phyloP scores from a whole-genome alignment of 176 grass and related monocot genomes.

The Puya raimondii region DNA sequence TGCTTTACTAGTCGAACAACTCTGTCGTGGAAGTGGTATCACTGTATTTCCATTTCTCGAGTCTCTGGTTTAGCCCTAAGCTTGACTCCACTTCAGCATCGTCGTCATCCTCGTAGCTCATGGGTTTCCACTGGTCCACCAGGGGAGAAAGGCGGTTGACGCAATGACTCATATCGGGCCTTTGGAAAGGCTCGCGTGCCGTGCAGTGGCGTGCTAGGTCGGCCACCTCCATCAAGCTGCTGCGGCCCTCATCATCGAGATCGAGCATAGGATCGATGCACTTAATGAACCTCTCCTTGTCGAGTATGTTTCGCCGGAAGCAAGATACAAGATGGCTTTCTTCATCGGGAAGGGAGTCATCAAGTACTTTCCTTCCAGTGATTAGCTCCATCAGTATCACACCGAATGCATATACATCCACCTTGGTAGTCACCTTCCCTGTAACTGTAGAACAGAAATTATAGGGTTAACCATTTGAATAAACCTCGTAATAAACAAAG shows the following conservation, averaged over 20 bases:
- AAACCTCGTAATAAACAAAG: neutral
- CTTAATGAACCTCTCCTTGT: conserved; percentile 69
- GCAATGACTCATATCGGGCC: conserved; percentile 90
- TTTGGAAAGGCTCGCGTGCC: conserved; percentile 55
- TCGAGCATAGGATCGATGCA: conserved; percentile 51
- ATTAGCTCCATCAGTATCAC: conserved; percentile 98
- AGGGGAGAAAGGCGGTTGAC: conserved; percentile 64
- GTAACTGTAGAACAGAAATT: conserved; percentile 51
- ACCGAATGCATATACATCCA: conserved; percentile 91
- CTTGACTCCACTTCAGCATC: conserved; percentile 29
- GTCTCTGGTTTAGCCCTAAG: conserved; percentile 42
- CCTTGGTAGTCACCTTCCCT: conserved; percentile 89
- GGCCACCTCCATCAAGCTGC: conserved; percentile 61
- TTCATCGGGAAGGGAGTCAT: conserved; percentile 70
- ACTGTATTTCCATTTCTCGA: conserved; percentile 53
- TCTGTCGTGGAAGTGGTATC: conserved; percentile 26
- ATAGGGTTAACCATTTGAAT: conserved; percentile 3
- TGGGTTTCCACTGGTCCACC: conserved; percentile 66
- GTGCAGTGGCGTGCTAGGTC: conserved; percentile 85
- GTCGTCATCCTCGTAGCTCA: conserved; percentile 16
- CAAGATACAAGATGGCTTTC: conserved; percentile 72
- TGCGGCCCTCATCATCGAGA: conserved; percentile 41
- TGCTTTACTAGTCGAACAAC: neutral
- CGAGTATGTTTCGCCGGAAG: conserved; percentile 65
- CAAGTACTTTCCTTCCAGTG: conserved; percentile 77